Evolutionary conservation across 768 basidiomycete genomes (phyloP).

Genomic region (Sporobolomyces phaffii): DNA sequence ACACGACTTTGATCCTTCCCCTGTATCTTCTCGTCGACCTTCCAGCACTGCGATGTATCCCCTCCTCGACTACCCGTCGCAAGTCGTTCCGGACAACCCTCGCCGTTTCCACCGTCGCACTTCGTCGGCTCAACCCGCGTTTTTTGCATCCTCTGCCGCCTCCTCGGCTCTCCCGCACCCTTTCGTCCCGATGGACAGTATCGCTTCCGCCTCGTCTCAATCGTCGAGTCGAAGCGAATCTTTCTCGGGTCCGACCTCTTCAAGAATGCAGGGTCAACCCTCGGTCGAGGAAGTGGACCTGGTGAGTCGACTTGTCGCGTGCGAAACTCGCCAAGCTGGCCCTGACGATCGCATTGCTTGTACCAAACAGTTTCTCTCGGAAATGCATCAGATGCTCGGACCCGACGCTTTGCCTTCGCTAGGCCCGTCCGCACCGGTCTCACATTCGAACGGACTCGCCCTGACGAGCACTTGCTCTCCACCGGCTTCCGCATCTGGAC

Average conservation of each 20-base stretch:
- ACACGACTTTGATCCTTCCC: not conserved
- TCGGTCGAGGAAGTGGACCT: conserved; percentile 10
- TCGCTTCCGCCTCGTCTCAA: not conserved
- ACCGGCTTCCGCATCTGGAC: not conserved
- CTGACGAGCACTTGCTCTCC: not conserved
- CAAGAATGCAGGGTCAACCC: not conserved
- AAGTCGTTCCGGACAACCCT: not conserved
- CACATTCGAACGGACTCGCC: not conserved
- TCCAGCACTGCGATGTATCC: not conserved
- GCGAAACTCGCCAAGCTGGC: no score
- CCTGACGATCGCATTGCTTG: no score
- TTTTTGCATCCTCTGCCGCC: not conserved
- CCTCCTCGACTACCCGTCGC: not conserved
- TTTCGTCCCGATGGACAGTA: not conserved
- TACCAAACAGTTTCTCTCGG: conserved; percentile 30
- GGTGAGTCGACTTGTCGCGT: conserved; percentile 1
- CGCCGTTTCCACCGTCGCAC: not conserved
- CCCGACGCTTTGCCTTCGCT: not conserved
- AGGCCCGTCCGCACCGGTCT: not conserved
- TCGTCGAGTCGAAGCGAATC: not conserved
- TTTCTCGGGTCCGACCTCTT: not conserved
- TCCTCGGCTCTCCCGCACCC: not conserved
- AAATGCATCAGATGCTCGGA: conserved; percentile 32
- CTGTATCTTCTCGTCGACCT: not conserved
- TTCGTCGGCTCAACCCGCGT: not conserved